phyloP scores from a whole-genome alignment of 2,329 filamentous ascomycete species.

The Fusarium nisikadoi region DNA sequence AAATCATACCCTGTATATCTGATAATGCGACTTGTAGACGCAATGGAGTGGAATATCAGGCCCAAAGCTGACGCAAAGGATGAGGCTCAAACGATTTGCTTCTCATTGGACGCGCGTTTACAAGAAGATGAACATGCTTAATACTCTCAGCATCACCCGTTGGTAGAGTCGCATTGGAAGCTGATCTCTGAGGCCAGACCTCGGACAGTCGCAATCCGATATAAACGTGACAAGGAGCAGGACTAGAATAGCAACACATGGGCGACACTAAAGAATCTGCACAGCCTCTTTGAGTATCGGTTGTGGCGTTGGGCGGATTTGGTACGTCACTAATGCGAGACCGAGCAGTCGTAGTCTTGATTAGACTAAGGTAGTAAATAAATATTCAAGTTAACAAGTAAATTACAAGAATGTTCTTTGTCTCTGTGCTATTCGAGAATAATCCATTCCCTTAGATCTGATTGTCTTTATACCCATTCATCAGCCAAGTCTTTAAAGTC shows the following conservation, averaged over 20 bases:
- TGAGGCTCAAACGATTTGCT: conserved; percentile 24
- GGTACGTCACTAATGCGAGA: conserved; percentile 4
- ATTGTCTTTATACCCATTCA: background rate
- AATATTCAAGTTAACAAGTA: background rate
- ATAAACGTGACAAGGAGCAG: background rate
- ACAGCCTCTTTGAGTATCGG: conserved; percentile 36
- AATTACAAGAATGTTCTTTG: background rate
- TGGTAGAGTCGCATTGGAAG: conserved; percentile 20
- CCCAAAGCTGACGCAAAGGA: conserved; percentile 24
- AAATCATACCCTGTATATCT: background rate
- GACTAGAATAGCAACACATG: conserved; percentile 26
- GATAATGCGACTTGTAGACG: background rate
- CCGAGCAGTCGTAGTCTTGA: background rate
- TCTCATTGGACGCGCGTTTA: conserved; percentile 34
- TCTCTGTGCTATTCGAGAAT: background rate
- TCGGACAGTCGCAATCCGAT: conserved; percentile 23
- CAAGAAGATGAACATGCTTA: background rate
- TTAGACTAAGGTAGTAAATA: background rate
- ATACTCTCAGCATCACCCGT: background rate
- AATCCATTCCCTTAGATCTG: background rate
- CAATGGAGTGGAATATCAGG: background rate
- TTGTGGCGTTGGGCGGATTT: conserved; percentile 35
- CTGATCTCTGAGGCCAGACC: conserved; percentile 8
- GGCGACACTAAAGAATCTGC: conserved; percentile 1
- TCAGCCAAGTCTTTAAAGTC: conserved; percentile 4